These are phyloP conservation scores for Myxozyma melibiosi DNA, from an alignment of 805 yeast genomes.

Conservation along the genomic window DNA sequence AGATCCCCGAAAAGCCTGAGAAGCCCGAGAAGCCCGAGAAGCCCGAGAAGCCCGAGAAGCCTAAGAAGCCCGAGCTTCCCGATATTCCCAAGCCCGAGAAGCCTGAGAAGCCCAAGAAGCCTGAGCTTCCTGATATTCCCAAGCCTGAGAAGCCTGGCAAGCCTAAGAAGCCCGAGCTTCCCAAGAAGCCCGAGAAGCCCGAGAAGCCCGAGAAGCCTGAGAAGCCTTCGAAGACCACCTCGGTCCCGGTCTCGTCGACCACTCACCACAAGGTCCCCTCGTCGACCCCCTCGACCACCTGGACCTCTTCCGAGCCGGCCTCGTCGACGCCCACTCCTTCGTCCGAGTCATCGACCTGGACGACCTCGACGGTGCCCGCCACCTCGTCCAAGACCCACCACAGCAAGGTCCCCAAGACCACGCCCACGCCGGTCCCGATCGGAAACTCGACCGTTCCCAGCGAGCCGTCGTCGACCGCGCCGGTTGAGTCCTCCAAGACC, in stretches of 20 bases:
- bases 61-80: not conserved
- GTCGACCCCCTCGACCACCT: too few relatives aligned
- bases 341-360: too few relatives aligned
- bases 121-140: not conserved
- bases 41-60: not conserved
- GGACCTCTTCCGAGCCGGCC: too few relatives aligned
- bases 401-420: too few relatives aligned
- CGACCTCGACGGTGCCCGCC: too few relatives aligned
- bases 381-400: too few relatives aligned
- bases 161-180: not conserved
- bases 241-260: not conserved
- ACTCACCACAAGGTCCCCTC: not conserved
- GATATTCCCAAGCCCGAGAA: not conserved
- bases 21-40: constrained; percentile 1
- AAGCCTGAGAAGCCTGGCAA: not conserved
- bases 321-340: too few relatives aligned
- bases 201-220: not conserved
- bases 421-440: too few relatives aligned
- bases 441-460: too few relatives aligned
- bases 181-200: not conserved
- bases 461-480: too few relatives aligned
- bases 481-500: too few relatives aligned
- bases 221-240: not conserved
- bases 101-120: not conserved
- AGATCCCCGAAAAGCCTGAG: not conserved